A percentile compares a stretch with the other conserved stretches of the same genome.
Evolutionary conservation across 768 basidiomycete genomes (phyloP).

Genomic region (Naematelia encephala): DNA sequence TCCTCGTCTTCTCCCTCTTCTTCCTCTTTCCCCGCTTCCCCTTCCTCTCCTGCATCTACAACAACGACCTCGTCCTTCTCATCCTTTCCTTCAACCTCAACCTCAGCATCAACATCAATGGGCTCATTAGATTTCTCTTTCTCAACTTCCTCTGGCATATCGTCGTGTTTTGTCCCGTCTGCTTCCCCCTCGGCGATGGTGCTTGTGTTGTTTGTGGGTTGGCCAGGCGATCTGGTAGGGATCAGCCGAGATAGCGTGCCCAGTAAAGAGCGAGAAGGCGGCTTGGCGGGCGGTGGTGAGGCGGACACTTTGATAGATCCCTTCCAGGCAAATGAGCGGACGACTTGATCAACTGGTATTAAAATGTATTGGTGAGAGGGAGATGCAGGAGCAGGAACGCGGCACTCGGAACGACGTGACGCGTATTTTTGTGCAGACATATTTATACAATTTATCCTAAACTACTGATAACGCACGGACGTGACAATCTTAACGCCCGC

Average conservation of each 20-base stretch:
- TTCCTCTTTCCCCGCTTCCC: neutral
- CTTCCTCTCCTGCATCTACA: neutral
- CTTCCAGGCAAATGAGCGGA: too few relatives aligned
- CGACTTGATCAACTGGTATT: too few relatives aligned
- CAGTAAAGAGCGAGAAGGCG: neutral
- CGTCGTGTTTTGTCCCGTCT: neutral
- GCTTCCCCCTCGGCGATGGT: too few relatives aligned
- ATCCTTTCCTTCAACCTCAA: neutral
- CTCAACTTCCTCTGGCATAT: neutral
- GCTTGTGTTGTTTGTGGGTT: too few relatives aligned
- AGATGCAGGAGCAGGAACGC: too few relatives aligned
- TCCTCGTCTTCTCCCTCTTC: conserved; percentile 4
- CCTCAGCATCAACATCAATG: neutral
- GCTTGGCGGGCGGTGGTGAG: neutral
- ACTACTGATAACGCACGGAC: neutral
- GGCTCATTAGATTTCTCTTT: neutral
- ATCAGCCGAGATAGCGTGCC: neutral
- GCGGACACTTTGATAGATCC: neutral
- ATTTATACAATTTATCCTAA: too few relatives aligned
- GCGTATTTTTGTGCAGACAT: neutral
- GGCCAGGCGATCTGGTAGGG: too few relatives aligned
- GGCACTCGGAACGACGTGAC: too few relatives aligned
- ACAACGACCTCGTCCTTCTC: conserved; percentile 8
- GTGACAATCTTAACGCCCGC: neutral
- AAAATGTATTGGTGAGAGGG: too few relatives aligned